Evolutionary conservation across 129 eudicot species (phyloP).

Genomic region (Kitagawia praeruptora): DNA sequence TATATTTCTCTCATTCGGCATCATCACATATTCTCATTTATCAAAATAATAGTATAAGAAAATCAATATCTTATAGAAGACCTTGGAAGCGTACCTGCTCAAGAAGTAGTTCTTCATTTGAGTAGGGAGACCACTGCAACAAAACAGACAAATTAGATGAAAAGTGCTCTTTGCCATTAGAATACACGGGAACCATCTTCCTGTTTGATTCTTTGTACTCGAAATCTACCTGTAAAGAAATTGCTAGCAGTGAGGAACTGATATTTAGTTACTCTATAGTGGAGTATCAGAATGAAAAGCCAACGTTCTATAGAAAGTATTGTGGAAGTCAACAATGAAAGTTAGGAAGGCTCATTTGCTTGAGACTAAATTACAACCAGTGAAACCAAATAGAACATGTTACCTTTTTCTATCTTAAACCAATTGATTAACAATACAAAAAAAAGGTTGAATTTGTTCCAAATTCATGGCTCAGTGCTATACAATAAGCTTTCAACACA

Average conservation of each 20-base stretch:
- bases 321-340: neutral
- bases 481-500: neutral
- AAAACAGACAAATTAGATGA: conserved; percentile 43
- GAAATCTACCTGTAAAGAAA: conserved; percentile 56
- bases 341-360: neutral
- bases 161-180: conserved; percentile 24
- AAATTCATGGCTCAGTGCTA: neutral
- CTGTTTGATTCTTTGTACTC: conserved; percentile 35
- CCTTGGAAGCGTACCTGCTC: conserved; percentile 41
- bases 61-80: neutral
- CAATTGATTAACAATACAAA: neutral
- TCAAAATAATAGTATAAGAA: neutral
- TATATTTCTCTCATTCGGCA: neutral
- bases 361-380: neutral
- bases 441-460: neutral
- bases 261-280: neutral
- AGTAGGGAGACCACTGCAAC: conserved; percentile 88
- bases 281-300: neutral
- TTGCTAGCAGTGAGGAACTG: neutral
- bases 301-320: neutral
- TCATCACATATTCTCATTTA: neutral
- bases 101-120: conserved; percentile 55
- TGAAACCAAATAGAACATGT: neutral
- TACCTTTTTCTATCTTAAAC: neutral
- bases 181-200: conserved; percentile 32